phyloP scores from a whole-genome alignment of 306 rosid genomes.

The Prunus padus region DNA sequence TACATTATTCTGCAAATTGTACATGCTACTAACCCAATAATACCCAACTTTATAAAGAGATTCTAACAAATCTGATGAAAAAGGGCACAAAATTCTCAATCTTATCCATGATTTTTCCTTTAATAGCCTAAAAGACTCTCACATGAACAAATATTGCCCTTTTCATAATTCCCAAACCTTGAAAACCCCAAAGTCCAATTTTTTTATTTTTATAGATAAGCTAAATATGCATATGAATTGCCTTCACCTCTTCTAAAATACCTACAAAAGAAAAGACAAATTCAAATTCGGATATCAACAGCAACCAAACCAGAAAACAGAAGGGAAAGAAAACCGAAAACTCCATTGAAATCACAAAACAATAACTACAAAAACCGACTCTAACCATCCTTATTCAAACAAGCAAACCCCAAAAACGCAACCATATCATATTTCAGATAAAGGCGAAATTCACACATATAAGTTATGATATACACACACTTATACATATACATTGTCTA shows the following conservation, averaged over 20 bases:
- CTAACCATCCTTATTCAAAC: background rate
- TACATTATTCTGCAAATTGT: background rate
- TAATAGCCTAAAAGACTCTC: background rate
- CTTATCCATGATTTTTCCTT: background rate
- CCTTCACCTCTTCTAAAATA: background rate
- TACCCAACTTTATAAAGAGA: background rate
- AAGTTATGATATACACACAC: background rate
- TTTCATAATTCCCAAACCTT: background rate
- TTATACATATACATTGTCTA: background rate
- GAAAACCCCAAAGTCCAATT: background rate
- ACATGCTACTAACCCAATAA: background rate
- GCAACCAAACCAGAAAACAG: conserved; percentile 2
- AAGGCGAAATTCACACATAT: background rate
- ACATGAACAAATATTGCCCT: background rate
- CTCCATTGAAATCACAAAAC: background rate
- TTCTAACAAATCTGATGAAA: background rate
- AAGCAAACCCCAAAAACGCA: conserved; percentile 1
- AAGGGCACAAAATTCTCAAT: background rate
- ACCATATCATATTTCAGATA: background rate
- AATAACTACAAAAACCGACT: too few species aligned
- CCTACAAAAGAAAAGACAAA: background rate
- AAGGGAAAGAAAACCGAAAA: background rate
- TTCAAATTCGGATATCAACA: background rate
- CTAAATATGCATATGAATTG: background rate
- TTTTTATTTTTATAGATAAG: background rate